phyloP scores from a whole-genome alignment of 2,329 filamentous ascomycete species.

The Escovopsis sp. region DNA sequence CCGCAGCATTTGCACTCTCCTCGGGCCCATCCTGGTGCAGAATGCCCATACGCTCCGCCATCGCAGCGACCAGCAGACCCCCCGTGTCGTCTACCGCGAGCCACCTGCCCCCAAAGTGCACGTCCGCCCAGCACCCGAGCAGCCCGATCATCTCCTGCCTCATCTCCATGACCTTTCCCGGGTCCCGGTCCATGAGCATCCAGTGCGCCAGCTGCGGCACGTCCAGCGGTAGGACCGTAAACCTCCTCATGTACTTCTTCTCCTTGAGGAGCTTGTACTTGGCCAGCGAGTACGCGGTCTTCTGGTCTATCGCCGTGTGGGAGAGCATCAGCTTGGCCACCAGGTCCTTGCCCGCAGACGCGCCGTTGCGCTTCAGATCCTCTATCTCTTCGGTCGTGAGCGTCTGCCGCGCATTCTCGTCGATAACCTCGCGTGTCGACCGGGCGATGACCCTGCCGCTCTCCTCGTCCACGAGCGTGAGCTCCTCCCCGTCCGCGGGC shows the following conservation, averaged over 20 bases:
- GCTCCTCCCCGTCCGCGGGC: slow-evolving; percentile 24
- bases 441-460: slow-evolving; percentile 33
- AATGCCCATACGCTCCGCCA: slow-evolving; percentile 82
- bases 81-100: slow-evolving; percentile 78
- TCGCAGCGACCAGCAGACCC: slow-evolving; percentile 63
- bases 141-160: slow-evolving; percentile 71
- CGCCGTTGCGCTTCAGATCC: slow-evolving; percentile 56
- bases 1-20: slow-evolving; percentile 5
- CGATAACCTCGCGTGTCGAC: slow-evolving; percentile 44
- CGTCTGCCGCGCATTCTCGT: slow-evolving; percentile 55
- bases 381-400: slow-evolving; percentile 65
- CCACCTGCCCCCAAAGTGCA: slow-evolving; percentile 58
- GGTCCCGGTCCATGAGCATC: slow-evolving; percentile 66
- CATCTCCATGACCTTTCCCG: slow-evolving; percentile 69
- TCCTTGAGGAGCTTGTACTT: slow-evolving; percentile 94
- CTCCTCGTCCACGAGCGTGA: slow-evolving; percentile 30
- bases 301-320: slow-evolving; percentile 81
- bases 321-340: slow-evolving; percentile 87
- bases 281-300: slow-evolving; percentile 82
- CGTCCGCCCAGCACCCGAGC: slow-evolving; percentile 78
- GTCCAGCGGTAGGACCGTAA: slow-evolving; percentile 74
- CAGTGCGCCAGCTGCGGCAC: slow-evolving; percentile 62
- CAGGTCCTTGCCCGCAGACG: slow-evolving; percentile 70
- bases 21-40: slow-evolving; percentile 35
- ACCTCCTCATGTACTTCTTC: slow-evolving; percentile 82